Evolutionary conservation across 179 eudicot genomes (phyloP).

Genomic region (Heliamphora pulchella): DNA sequence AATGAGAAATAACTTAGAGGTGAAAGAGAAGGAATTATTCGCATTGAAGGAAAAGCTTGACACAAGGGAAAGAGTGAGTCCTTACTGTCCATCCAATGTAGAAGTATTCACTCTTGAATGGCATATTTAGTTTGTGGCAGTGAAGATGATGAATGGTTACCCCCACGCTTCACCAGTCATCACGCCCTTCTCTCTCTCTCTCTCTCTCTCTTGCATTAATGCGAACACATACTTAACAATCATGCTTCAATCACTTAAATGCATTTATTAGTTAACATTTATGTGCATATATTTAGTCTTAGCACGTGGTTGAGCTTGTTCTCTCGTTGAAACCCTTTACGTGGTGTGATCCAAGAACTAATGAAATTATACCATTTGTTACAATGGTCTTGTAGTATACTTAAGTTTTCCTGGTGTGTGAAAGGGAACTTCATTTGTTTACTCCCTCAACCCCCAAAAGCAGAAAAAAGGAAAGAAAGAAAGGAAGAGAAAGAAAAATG

Average conservation of each 20-base stretch:
- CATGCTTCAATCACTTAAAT: too few species aligned
- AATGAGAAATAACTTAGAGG: constrained; percentile 43
- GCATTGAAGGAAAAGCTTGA: constrained; percentile 59
- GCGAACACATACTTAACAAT: too few species aligned
- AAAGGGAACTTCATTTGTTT: not conserved
- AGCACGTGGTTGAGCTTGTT: constrained; percentile 4
- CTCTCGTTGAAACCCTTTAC: not conserved
- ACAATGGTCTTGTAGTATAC: not conserved
- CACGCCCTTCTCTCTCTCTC: too few species aligned
- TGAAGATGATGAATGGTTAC: constrained; percentile 1
- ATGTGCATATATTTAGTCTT: not conserved
- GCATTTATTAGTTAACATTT: too few species aligned
- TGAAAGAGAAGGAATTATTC: constrained; percentile 48
- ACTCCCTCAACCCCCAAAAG: not conserved
- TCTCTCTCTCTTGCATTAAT: too few species aligned
- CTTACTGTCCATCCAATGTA: not conserved
- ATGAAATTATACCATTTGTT: not conserved
- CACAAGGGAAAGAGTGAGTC: constrained; percentile 66
- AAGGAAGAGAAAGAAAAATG: not conserved
- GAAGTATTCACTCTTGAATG: not conserved
- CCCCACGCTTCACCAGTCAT: too few species aligned
- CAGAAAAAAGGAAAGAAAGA: not conserved
- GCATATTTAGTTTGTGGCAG: not conserved
- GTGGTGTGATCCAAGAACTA: not conserved
- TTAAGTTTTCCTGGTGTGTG: not conserved